phyloP scores from a whole-genome alignment of 2,329 filamentous ascomycete species.

The Xylaria sp. region DNA sequence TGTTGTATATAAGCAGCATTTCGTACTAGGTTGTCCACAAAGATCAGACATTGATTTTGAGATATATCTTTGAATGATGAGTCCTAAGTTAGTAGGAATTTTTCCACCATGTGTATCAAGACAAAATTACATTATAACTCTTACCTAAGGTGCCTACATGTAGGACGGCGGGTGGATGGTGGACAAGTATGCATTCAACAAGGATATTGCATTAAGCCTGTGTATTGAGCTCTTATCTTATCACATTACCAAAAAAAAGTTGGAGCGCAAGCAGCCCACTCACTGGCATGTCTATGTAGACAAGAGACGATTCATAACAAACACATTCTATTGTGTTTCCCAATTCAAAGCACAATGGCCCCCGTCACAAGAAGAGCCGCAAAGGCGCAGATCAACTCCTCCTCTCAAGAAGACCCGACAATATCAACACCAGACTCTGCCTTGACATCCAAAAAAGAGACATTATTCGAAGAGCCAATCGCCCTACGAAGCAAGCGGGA shows the following conservation, averaged over 20 bases:
- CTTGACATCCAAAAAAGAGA: slow-evolving; percentile 13
- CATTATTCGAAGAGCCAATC: slow-evolving; percentile 33
- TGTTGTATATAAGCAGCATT: too few species aligned
- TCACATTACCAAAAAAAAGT: slow-evolving; percentile 29
- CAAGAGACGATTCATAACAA: background rate
- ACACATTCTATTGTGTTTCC: background rate
- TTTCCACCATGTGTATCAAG: too few species aligned
- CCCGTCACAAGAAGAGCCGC: slow-evolving; percentile 45
- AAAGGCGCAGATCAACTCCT: slow-evolving; percentile 28
- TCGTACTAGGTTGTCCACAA: too few species aligned
- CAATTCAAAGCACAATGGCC: slow-evolving; percentile 36
- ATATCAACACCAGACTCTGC: background rate
- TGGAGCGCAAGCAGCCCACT: background rate
- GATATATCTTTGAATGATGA: too few species aligned
- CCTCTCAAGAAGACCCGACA: slow-evolving; percentile 7
- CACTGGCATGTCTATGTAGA: background rate
- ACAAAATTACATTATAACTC: too few species aligned
- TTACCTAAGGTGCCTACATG: too few species aligned
- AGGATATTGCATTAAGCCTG: background rate
- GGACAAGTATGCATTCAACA: too few species aligned
- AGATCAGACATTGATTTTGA: too few species aligned
- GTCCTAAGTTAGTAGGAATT: too few species aligned
- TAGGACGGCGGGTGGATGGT: too few species aligned
- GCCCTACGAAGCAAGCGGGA: slow-evolving; percentile 41
- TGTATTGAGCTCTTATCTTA: slow-evolving; percentile 34